phyloP scores from a whole-genome alignment of 1,139 yeast genomes.

The Diutina sp. region DNA sequence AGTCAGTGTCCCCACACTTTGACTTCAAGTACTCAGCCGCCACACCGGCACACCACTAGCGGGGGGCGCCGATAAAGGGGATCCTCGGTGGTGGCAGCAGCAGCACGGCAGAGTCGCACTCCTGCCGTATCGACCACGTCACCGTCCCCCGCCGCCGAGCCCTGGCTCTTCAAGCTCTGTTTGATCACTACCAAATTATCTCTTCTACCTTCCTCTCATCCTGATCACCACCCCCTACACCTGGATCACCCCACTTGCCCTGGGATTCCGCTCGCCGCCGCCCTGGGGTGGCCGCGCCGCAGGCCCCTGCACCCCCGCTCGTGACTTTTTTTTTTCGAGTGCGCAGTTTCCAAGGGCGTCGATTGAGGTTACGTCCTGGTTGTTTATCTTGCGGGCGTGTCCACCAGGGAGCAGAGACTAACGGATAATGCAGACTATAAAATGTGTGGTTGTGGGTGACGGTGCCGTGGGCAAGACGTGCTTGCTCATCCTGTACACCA shows the following conservation, averaged over 20 bases:
- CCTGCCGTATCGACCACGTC: background rate
- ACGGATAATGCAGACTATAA: slow-evolving; percentile 61
- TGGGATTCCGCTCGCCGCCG: background rate
- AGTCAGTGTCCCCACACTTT: too few species aligned
- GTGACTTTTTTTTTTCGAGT: background rate
- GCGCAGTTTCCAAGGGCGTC: slow-evolving; percentile 1
- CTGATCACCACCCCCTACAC: background rate
- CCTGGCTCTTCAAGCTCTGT: background rate
- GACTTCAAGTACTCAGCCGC: too few species aligned
- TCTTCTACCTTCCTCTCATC: background rate
- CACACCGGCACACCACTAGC: too few species aligned
- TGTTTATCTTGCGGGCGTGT: background rate
- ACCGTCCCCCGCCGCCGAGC: background rate
- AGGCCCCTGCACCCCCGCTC: slow-evolving; percentile 1
- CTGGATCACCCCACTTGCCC: background rate
- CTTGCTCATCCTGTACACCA: slow-evolving; percentile 78
- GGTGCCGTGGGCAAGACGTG: slow-evolving; percentile 81
- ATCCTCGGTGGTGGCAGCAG: too few species aligned
- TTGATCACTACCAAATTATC: too few species aligned
- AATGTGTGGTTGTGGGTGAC: slow-evolving; percentile 95
- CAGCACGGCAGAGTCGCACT: background rate
- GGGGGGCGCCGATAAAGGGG: too few species aligned
- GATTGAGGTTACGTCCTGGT: background rate
- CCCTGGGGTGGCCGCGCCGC: background rate
- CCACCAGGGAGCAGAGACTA: background rate